Evolutionary conservation across 2,329 filamentous ascomycete genomes (phyloP), one percentile per base, ranked within the genome.

Genomic region (Alternaria burnsii): DNA sequence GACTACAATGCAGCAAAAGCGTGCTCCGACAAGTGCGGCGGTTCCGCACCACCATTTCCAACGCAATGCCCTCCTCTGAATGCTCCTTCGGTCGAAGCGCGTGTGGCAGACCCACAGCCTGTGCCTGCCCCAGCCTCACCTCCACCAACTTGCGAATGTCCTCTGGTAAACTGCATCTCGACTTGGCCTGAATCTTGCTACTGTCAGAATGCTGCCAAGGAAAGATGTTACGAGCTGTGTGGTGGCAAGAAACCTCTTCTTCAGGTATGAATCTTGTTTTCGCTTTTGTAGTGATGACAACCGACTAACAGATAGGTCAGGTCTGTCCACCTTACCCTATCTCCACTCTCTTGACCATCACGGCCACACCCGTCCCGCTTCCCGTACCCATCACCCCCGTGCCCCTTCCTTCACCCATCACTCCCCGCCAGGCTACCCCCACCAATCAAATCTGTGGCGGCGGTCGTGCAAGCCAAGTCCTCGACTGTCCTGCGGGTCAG

Each of bases 171-270:
- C 14, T 77, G 75, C 52, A 42, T 62, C 1, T 62, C 69, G 44
- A 22, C 63, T 9, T 75, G 62, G 59, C 74, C 75, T 8, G 54
- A 73, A n/a, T 68, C 66, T 14, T 78, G 75, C 62, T 62, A 71
- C 46, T 78, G 75, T 52, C 55, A 42, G 9, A 76, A 78, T 41
- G 65, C 62, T n/a, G 62, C 60, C 12, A 50, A 55, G 5, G 65
- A 66, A 10, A 20, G 65, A 6, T 42, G 38, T 8, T 73, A 65
- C 24, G 43, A 69, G 5, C 65, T 69, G 30, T 78, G 75, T 55
- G 74, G 75, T 8, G 74, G 75, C 4, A 28, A 38, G 8, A 59
- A 61, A 16, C 68, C 69, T 1, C 16, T 46, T 0, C 41, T 59
- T 2, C 44, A 61, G 26, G 69, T 71, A 59, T 22, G 55, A 28